These are phyloP conservation scores for Starmerella stigmatis DNA, from an alignment of 805 yeast species.

Conservation along the genomic window DNA sequence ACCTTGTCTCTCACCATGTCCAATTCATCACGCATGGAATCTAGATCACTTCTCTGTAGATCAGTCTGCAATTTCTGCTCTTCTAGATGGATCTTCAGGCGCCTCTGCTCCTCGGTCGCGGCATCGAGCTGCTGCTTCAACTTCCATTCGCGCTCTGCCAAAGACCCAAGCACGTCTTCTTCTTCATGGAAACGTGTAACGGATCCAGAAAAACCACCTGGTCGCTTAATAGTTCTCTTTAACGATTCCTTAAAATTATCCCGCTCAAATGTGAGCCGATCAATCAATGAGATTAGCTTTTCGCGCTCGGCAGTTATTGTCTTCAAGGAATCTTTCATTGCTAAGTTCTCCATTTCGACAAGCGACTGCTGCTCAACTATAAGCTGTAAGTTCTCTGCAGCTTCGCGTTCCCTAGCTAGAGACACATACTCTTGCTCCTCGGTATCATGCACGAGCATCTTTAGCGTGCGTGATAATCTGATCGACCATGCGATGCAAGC, in stretches of 20 bases:
- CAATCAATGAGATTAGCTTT: not conserved
- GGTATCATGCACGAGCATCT: too few relatives aligned
- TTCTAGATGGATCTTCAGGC: too few relatives aligned
- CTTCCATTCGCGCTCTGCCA: not conserved
- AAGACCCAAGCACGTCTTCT: not conserved
- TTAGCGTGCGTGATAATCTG: too few relatives aligned
- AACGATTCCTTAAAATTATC: not conserved
- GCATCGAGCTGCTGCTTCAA: not conserved
- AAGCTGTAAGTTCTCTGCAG: not conserved
- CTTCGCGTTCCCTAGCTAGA: not conserved
- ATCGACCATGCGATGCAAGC: too few relatives aligned
- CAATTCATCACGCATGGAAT: not conserved
- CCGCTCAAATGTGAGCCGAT: not conserved
- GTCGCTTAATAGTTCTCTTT: not conserved
- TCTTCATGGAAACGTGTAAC: not conserved
- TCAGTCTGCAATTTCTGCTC: not conserved
- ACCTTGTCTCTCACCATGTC: not conserved
- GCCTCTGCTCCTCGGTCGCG: not conserved
- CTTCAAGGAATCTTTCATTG: not conserved
- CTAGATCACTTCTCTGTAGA: not conserved
- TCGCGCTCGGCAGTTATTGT: not conserved
- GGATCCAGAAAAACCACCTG: not conserved
- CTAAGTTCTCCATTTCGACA: slow-evolving; percentile 1
- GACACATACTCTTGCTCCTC: too few relatives aligned
- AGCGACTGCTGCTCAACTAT: not conserved